Percentiles rank a stretch among this genome's conserved stretches.
These are phyloP conservation scores for Mycena galericulata DNA, from an alignment of 768 basidiomycete species.

Conservation along the genomic window DNA sequence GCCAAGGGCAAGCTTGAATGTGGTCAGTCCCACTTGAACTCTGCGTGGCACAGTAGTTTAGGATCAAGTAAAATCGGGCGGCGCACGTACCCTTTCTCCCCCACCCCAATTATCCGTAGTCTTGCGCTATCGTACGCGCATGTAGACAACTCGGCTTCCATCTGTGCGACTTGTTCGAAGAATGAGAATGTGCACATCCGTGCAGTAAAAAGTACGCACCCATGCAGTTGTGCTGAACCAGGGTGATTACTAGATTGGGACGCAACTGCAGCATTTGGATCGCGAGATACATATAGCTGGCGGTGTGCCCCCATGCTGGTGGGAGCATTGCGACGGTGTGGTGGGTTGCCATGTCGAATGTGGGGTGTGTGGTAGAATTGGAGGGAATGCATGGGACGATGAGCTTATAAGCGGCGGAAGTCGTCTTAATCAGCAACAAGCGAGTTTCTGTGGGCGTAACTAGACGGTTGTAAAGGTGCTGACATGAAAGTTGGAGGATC, in stretches of 20 bases:
- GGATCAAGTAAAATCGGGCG: background rate
- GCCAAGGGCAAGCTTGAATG: background rate
- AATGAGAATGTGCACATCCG: background rate
- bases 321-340: constrained; percentile 17
- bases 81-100: constrained; percentile 3
- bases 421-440: too few species aligned
- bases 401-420: too few species aligned
- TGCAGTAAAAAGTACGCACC: background rate
- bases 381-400: too few species aligned
- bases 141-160: constrained; percentile 12
- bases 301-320: constrained; percentile 20
- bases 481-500: too few species aligned
- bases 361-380: too few species aligned
- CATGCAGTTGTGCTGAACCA: constrained; percentile 15
- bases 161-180: background rate
- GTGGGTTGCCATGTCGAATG: background rate
- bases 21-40: background rate
- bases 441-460: too few species aligned
- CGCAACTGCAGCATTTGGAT: constrained; percentile 2
- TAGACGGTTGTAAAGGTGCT: too few species aligned
- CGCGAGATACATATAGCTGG: constrained; percentile 15
- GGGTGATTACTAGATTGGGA: constrained; percentile 10
- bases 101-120: constrained; percentile 17
- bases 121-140: constrained; percentile 10
- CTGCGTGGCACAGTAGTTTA: background rate